Evolutionary conservation across 83 land plant species (phyloP).

Genomic region (Larix sibirica): DNA sequence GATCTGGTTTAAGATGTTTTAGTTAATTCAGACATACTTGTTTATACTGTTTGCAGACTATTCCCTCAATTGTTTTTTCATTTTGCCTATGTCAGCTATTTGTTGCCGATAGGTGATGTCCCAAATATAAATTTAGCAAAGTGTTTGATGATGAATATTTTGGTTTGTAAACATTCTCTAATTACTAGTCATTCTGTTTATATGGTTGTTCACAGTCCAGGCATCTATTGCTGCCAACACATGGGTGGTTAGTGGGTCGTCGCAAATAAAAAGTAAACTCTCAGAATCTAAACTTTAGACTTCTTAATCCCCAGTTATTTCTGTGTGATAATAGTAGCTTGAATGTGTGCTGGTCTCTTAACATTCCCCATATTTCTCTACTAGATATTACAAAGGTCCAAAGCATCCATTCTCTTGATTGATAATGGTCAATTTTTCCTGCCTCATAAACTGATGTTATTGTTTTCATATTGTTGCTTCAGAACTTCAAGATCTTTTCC

Average conservation of each 20-base stretch:
- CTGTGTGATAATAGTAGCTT: background rate
- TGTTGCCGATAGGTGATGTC: background rate
- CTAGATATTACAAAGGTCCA: background rate
- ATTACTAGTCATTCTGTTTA: background rate
- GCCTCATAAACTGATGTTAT: background rate
- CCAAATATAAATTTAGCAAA: background rate
- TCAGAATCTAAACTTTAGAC: background rate
- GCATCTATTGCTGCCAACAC: slow-evolving; percentile 48
- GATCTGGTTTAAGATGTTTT: background rate
- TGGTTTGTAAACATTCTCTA: background rate
- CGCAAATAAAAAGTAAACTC: slow-evolving; percentile 38
- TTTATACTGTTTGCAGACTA: background rate
- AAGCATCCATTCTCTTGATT: background rate
- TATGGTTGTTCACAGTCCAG: slow-evolving; percentile 29
- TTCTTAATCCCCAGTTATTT: background rate
- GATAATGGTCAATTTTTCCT: background rate
- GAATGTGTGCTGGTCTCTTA: background rate
- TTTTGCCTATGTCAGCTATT: background rate
- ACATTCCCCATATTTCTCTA: background rate
- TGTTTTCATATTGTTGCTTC: slow-evolving; percentile 12
- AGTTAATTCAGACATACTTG: background rate
- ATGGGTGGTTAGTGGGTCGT: slow-evolving; percentile 48
- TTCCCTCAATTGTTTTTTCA: background rate
- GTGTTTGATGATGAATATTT: background rate
- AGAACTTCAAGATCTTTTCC: slow-evolving; percentile 47